Evolutionary conservation across 345 rosid genomes (phyloP).

Genomic region (Syzygium oleosum): DNA sequence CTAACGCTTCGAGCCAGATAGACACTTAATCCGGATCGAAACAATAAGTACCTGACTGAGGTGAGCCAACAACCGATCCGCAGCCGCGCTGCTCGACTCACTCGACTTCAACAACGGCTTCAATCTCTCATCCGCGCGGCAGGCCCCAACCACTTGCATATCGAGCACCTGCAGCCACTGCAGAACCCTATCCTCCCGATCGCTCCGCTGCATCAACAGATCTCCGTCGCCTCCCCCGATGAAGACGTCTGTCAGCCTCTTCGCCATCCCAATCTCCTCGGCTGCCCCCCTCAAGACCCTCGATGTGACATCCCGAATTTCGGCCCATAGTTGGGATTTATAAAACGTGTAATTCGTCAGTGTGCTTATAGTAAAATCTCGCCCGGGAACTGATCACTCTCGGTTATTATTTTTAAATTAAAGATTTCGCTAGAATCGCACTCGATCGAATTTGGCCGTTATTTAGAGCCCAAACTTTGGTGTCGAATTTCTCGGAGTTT

Average conservation of each 20-base stretch:
- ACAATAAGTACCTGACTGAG: constrained; percentile 57
- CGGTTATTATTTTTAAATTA: no score
- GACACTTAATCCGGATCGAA: background rate
- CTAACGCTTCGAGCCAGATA: background rate
- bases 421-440: no score
- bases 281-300: constrained; percentile 5
- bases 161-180: constrained; percentile 86
- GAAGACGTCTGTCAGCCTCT: constrained; percentile 47
- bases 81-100: constrained; percentile 53
- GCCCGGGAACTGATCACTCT: no score
- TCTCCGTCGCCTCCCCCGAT: constrained; percentile 50
- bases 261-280: constrained; percentile 18
- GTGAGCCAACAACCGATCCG: constrained; percentile 72
- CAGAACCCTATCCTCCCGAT: constrained; percentile 68
- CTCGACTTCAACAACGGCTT: constrained; percentile 81
- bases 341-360: no score
- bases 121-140: constrained; percentile 94
- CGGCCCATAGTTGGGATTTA: no score
- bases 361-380: no score
- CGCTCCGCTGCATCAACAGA: constrained; percentile 51
- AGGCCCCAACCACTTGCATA: constrained; percentile 87
- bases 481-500: no score
- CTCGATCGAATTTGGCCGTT: no score
- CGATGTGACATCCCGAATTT: no score
- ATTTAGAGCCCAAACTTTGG: no score